Evolutionary conservation across 306 rosid species (phyloP), one percentile per base, ranked within the genome.

Genomic region (Quillaja saponaria): DNA sequence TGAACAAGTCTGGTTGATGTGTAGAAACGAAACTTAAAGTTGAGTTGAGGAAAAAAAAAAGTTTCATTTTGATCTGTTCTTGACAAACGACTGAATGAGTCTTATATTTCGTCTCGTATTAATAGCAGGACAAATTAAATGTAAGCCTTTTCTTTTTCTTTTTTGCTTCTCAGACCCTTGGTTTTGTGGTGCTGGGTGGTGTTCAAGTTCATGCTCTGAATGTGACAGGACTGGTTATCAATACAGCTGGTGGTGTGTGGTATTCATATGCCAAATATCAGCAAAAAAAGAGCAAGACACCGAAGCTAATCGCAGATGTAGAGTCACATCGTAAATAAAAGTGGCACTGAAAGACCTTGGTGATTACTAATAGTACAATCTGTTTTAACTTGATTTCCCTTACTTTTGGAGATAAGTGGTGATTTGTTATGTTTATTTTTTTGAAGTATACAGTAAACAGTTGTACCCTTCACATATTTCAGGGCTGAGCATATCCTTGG

Each of bases 231-330:
- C 78, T 92, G 81, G 85, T 80, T 50, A 87, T 92, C 87, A 92
- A 92, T 80, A 83, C 95, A 34, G 86, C 91, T 15, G 99, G 99
- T 34, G 99, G 99, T 25, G 80, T 89, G 56, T 87, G 99, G 97
- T 92, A 89, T 74, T 87, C 97, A 16, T 83, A 60, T 58, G 97
- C 99, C 66, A 92, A 92, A 62, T 92, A 82, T 81, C 86, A 72
- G 64, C 87, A 89, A 76, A 89, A 68, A 76, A 87, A 14, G 78
- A 81, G 73, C 77, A 84, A 81, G 78, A 47, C 83, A 25, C 63
- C 76, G 6, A 89, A 75, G 72, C 55, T 41, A 62, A 69, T 68
- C 13, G 18, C 85, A 39, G 95, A 85, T 19, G 59, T 73, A 42
- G 96, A 81, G 74, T 63, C 94, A 60, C 82, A 72, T 80, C 74